phyloP scores from a whole-genome alignment of 2,329 filamentous ascomycete genomes.

The Teratosphaeria viscida region DNA sequence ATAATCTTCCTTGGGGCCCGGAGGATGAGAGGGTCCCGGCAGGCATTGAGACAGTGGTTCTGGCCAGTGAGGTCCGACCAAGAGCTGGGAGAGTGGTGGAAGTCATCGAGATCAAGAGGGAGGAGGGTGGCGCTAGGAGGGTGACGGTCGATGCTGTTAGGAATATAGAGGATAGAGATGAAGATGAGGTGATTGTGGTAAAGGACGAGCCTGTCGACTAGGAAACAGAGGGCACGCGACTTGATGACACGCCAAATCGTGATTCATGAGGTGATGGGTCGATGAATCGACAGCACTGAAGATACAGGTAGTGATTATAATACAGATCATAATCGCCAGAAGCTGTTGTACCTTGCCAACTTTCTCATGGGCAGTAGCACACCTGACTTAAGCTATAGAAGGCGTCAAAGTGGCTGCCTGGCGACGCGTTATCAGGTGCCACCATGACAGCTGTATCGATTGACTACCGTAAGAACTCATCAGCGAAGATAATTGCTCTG shows the following conservation, averaged over 20 bases:
- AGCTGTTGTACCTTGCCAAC: background rate
- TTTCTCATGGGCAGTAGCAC: background rate
- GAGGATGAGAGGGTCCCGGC: slow-evolving; percentile 56
- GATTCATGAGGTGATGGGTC: background rate
- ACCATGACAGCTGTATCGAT: background rate
- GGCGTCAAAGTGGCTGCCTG: background rate
- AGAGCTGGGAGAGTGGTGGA: slow-evolving; percentile 30
- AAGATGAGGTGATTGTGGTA: slow-evolving; percentile 18
- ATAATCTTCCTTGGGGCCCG: slow-evolving; percentile 74
- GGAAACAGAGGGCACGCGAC: background rate
- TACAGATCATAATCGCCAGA: too few species aligned
- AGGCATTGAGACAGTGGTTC: slow-evolving; percentile 72
- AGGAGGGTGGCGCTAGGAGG: slow-evolving; percentile 16
- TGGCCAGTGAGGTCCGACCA: slow-evolving; percentile 55
- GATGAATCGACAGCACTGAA: background rate
- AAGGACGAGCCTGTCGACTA: slow-evolving; percentile 25
- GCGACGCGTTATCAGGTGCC: background rate
- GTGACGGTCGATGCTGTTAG: slow-evolving; percentile 18
- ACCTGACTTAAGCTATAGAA: background rate
- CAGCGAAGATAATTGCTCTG: background rate
- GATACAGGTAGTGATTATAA: background rate
- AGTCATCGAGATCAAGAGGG: slow-evolving; percentile 31
- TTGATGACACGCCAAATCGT: background rate
- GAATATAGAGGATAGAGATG: slow-evolving; percentile 10
- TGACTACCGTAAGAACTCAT: background rate